phyloP scores from a whole-genome alignment of 768 basidiomycete species.

The Amanita thiersii region DNA sequence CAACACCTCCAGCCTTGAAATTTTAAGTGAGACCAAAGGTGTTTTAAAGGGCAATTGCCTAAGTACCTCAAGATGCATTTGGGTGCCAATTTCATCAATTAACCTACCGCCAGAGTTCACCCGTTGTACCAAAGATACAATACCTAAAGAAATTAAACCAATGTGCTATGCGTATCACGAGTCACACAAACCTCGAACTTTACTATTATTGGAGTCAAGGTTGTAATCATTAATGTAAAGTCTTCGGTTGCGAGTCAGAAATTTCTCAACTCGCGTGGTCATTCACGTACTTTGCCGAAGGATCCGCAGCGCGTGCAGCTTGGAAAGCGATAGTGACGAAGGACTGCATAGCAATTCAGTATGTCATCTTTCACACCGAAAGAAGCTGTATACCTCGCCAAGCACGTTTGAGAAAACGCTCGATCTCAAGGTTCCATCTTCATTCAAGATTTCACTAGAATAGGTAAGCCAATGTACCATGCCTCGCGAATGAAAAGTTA shows the following conservation, averaged over 20 bases:
- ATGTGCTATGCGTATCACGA: constrained; percentile 31
- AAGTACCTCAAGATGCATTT: constrained; percentile 37
- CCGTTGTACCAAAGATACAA: too few relatives aligned
- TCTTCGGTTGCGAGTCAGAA: constrained; percentile 12
- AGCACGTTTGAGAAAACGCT: constrained; percentile 35
- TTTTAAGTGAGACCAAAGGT: constrained; percentile 17
- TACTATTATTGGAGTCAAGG: constrained; percentile 42
- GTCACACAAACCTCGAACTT: constrained; percentile 31
- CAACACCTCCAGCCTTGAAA: constrained; percentile 31
- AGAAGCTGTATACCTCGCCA: too few relatives aligned
- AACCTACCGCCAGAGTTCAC: constrained; percentile 17
- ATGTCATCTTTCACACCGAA: too few relatives aligned
- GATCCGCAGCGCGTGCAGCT: constrained; percentile 34
- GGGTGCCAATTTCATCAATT: constrained; percentile 46
- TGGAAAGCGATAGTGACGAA: constrained; percentile 40
- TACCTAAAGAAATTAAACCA: too few relatives aligned
- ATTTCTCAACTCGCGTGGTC: background rate
- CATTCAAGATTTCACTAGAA: constrained; percentile 34
- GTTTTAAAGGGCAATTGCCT: too few relatives aligned
- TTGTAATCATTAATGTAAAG: constrained; percentile 38
- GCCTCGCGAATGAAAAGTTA: background rate
- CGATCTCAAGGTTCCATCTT: constrained; percentile 30
- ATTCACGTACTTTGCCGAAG: constrained; percentile 25
- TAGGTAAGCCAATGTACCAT: constrained; percentile 14
- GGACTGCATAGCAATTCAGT: too few relatives aligned